Conservation (phyloP, 2,329 filamentous ascomycete species). For the Colletotrichum australisinense region DNA sequence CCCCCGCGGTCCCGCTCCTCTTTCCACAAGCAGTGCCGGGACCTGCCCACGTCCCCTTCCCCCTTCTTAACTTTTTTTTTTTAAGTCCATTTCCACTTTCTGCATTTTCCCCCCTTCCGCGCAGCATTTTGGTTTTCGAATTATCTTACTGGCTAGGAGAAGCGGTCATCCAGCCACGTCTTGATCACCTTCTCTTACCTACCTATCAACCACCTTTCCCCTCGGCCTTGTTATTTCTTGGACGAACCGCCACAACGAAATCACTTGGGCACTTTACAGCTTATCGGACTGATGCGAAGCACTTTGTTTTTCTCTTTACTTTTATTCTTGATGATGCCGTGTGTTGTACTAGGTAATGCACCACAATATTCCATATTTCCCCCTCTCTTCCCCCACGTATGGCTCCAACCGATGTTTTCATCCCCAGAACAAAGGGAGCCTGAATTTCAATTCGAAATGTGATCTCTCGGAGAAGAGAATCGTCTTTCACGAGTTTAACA, state of each 20-base stretch:
- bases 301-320: background rate
- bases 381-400: too few species aligned
- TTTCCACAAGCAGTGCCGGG: background rate
- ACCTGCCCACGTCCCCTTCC: background rate
- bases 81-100: background rate
- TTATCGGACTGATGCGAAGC: background rate
- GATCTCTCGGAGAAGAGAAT: too few species aligned
- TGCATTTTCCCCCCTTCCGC: background rate
- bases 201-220: background rate
- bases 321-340: background rate
- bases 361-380: too few species aligned
- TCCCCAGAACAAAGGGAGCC: too few species aligned
- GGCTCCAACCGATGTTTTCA: too few species aligned
- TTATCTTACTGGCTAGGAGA: constrained; percentile 6
- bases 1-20: constrained; percentile 7
- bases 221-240: background rate
- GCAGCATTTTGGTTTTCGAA: background rate
- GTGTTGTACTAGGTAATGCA: too few species aligned
- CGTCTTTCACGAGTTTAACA: too few species aligned
- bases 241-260: background rate
- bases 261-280: background rate
- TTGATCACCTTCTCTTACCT: background rate
- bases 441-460: too few species aligned
- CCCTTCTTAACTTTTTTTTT: background rate
- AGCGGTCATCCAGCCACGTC: background rate